A percentile compares a stretch with the other conserved stretches of the same genome.
phyloP scores from a whole-genome alignment of 1,284 basidiomycete species.

The Puccinia polysora region DNA sequence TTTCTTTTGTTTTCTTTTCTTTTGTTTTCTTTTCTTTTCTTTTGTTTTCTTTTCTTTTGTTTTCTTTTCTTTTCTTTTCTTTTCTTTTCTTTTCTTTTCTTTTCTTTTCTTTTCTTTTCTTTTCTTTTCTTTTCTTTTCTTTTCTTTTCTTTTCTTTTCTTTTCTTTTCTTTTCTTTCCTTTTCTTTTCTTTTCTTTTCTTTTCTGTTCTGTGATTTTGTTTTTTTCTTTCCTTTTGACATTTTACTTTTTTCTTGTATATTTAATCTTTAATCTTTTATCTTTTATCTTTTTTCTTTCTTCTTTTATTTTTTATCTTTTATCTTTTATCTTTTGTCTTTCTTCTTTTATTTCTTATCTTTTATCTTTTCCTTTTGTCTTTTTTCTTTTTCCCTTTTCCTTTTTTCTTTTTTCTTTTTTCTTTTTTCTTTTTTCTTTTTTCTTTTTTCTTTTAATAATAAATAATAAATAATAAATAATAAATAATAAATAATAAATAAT shows the following conservation, averaged over 20 bases:
- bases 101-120: neutral
- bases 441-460: too few species aligned
- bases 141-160: constrained; percentile 1
- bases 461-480: too few species aligned
- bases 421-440: too few species aligned
- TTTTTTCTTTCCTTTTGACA: neutral
- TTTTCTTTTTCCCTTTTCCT: neutral
- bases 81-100: neutral
- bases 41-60: neutral
- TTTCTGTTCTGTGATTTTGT: too few species aligned
- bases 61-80: neutral
- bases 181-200: neutral
- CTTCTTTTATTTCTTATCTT: too few species aligned
- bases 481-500: too few species aligned
- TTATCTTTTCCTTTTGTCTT: too few species aligned
- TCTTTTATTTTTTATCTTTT: too few species aligned
- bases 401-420: neutral
- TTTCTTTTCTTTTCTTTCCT: neutral
- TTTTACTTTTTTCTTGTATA: neutral
- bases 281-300: too few species aligned
- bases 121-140: neutral
- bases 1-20: neutral
- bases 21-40: neutral
- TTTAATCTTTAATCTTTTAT: too few species aligned
- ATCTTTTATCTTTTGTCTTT: too few species aligned